Evolutionary conservation across 2,329 filamentous ascomycete genomes (phyloP).

Genomic region (Aspergillus arachidicola): DNA sequence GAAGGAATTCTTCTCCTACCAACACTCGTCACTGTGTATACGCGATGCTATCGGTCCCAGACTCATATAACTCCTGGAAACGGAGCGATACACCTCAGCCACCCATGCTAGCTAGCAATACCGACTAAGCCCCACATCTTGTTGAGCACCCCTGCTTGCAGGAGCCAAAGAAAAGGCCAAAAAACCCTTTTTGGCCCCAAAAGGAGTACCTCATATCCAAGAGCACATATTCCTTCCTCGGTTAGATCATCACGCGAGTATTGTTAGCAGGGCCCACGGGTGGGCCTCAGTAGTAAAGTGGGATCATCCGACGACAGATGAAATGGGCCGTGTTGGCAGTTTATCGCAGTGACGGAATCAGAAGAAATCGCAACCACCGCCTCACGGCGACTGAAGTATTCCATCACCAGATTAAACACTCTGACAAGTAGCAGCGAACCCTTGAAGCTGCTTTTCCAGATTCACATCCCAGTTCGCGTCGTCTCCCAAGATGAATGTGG

Average conservation of each 20-base stretch:
- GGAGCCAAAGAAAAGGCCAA: slow-evolving; percentile 25
- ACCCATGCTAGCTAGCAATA: slow-evolving; percentile 24
- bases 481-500: too few species aligned
- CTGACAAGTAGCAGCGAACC: too few species aligned
- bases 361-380: too few species aligned
- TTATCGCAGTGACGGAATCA: too few species aligned
- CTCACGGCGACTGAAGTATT: too few species aligned
- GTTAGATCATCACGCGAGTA: slow-evolving; percentile 18
- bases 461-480: too few species aligned
- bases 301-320: too few species aligned
- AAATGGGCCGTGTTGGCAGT: too few species aligned
- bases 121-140: slow-evolving; percentile 25
- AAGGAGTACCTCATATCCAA: slow-evolving; percentile 25
- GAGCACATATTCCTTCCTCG: slow-evolving; percentile 22
- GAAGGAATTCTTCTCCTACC: too few species aligned
- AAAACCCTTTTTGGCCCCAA: slow-evolving; percentile 23
- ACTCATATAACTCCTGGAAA: slow-evolving; percentile 22
- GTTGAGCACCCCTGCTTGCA: slow-evolving; percentile 21
- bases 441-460: too few species aligned
- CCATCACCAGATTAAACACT: too few species aligned
- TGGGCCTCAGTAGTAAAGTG: slow-evolving; percentile 23
- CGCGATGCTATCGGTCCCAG: slow-evolving; percentile 19
- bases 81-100: slow-evolving; percentile 21
- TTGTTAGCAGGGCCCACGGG: slow-evolving; percentile 13
- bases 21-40: slow-evolving; percentile 16